Conservation (phyloP, 208 protist genomes). For the Acanthamoeba lugdunensis region DNA sequence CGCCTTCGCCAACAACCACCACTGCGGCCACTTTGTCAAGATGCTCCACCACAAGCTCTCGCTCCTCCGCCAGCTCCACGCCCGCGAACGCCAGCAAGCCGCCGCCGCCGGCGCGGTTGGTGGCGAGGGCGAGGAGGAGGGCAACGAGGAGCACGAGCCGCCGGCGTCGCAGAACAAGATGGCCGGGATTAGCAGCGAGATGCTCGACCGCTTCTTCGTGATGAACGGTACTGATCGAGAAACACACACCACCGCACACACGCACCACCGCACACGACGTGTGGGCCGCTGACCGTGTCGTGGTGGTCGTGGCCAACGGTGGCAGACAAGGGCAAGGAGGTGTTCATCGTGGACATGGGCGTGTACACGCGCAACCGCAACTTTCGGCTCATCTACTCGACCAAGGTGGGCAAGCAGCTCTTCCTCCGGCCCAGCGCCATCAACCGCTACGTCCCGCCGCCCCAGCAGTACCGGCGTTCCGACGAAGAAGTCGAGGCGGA, state of each 20-base stretch:
- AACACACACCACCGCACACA: background rate
- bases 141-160: background rate
- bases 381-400: conserved; percentile 56
- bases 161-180: background rate
- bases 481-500: background rate
- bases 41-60: conserved; percentile 36
- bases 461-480: background rate
- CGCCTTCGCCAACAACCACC: background rate
- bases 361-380: conserved; percentile 61
- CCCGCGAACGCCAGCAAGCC: background rate
- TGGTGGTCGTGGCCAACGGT: background rate
- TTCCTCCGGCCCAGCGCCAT: conserved; percentile 25
- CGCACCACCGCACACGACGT: too few relatives aligned
- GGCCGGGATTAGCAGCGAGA: background rate
- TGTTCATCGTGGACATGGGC: conserved; percentile 58
- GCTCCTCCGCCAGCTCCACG: background rate
- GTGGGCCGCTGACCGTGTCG: background rate
- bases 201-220: conserved; percentile 2
- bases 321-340: conserved; percentile 43
- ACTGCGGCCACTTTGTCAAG: conserved; percentile 51
- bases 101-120: too few relatives aligned
- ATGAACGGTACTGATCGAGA: background rate
- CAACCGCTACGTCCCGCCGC: background rate
- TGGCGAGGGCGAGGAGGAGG: background rate
- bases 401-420: conserved; percentile 24